Evolutionary conservation across 768 basidiomycete genomes (phyloP), one percentile per base, ranked within the genome.

Genomic region (Asterophora lycoperdoides): DNA sequence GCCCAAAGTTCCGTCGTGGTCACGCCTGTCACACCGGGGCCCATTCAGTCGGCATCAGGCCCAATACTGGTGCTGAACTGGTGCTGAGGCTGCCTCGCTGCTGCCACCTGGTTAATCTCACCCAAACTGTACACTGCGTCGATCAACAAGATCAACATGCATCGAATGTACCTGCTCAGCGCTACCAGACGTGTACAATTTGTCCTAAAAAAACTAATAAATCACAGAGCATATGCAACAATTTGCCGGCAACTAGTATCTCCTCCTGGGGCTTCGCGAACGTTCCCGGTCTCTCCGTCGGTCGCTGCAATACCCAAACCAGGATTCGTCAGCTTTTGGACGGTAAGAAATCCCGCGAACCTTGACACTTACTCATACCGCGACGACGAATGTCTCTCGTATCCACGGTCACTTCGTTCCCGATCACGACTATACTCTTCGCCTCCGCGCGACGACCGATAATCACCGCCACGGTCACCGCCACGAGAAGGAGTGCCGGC

Each of bases 211-310:
- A 32, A 30, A 18, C 34, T 20, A 46, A 46, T 37, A 36, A 23
- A 37, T 28, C 19, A 33, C 44, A 34, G n/a, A n/a, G n/a, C n/a
- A n/a, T 33, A 42, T 42, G 26, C 6, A 42, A 49, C 6, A 38
- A 18, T 9, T 18, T 8, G 17, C 37, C 37, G 35, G 23, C 19
- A 56, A 56, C 74, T 66, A 82, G 59, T 79, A 82, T 57, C 78
- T 74, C 67, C 84, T 74, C 56, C 84, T 70, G 9, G 84, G 84
- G 51, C 84, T 85, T 68, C 84, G 76, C 55, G 84, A 86, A 58
- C 84, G 83, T 68, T 86, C 84, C 56, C 84, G 70, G 64, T 85
- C 84, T 62, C 83, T 69, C 41, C 84, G 78, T 68, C 84, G 79
- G 70, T 86, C 84, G 60, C 83, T 81, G 65, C 54, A 58, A 61